A percentile compares a stretch with the other conserved stretches of the same genome.
Conservation (phyloP, 2,329 filamentous ascomycete species). For the Leptosphaerulina australis region DNA sequence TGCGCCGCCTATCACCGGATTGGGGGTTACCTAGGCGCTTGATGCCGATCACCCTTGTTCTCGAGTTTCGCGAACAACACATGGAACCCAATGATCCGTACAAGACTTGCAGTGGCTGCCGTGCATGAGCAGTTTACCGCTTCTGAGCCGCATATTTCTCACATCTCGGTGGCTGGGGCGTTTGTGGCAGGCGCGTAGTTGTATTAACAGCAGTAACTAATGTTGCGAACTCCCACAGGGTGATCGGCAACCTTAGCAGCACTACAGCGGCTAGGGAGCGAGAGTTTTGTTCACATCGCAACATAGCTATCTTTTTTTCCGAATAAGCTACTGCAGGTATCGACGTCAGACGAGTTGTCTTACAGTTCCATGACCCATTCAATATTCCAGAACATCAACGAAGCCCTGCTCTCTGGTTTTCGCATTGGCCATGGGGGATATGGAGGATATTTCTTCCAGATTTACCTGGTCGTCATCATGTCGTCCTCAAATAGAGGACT, state of each 20-base stretch:
- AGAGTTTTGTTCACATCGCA: conserved; percentile 7
- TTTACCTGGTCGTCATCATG: conserved; percentile 25
- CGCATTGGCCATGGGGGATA: no score
- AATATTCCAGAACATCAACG: conserved; percentile 8
- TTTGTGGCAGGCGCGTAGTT: conserved; percentile 3
- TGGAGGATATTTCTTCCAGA: conserved; percentile 12
- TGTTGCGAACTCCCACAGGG: conserved; percentile 9
- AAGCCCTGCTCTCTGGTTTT: background rate
- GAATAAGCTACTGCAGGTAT: conserved; percentile 15
- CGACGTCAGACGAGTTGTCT: conserved; percentile 15
- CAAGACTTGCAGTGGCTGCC: conserved; percentile 11
- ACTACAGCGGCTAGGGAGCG: conserved; percentile 6
- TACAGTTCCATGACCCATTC: conserved; percentile 9
- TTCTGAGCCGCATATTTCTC: background rate
- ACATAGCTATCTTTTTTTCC: conserved; percentile 7
- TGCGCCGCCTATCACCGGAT: conserved; percentile 13
- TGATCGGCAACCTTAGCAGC: conserved; percentile 15
- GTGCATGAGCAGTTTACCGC: background rate
- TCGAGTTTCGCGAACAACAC: conserved; percentile 6
- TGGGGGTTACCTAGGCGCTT: conserved; percentile 11
- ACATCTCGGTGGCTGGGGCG: background rate
- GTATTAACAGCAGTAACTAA: conserved; percentile 5
- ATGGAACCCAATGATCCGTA: conserved; percentile 9
- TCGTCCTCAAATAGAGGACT: conserved; percentile 1
- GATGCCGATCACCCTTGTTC: conserved; percentile 12